Conservation (phyloP, 257 asterid species). For the Solanum ahanhuiri region DNA sequence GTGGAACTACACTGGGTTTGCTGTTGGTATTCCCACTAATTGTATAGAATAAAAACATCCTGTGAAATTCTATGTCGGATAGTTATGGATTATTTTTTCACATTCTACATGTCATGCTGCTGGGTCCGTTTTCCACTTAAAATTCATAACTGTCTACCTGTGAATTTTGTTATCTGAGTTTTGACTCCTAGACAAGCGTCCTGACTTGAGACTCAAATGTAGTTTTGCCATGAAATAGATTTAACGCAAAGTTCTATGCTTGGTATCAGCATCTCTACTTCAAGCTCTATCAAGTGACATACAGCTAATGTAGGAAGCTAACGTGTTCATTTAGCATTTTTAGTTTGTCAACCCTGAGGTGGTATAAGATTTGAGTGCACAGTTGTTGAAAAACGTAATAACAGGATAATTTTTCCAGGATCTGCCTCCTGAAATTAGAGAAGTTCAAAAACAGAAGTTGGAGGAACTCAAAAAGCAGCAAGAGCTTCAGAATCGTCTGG, state of each 20-base stretch:
- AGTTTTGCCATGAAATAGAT: neutral
- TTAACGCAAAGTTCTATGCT: neutral
- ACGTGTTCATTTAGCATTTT: neutral
- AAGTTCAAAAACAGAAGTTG: conserved; percentile 69
- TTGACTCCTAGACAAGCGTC: neutral
- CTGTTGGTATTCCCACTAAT: neutral
- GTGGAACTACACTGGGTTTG: neutral
- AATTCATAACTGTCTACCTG: neutral
- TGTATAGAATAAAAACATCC: neutral
- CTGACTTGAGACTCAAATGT: neutral
- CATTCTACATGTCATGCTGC: neutral
- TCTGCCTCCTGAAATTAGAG: conserved; percentile 59
- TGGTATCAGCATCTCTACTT: neutral
- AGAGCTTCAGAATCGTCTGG: conserved; percentile 63
- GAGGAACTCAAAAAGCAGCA: conserved; percentile 80
- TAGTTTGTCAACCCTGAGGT: neutral
- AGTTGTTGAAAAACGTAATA: neutral
- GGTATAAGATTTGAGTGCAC: neutral
- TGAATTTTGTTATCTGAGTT: neutral
- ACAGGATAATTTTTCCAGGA: conserved; percentile 34
- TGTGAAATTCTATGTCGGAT: neutral
- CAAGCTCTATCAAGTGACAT: neutral
- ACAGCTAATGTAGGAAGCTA: neutral
- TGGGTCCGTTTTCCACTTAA: neutral
- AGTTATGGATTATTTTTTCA: neutral